Conservation (phyloP, 169 alveolate genomes). For the Amoebophrya sp. region DNA sequence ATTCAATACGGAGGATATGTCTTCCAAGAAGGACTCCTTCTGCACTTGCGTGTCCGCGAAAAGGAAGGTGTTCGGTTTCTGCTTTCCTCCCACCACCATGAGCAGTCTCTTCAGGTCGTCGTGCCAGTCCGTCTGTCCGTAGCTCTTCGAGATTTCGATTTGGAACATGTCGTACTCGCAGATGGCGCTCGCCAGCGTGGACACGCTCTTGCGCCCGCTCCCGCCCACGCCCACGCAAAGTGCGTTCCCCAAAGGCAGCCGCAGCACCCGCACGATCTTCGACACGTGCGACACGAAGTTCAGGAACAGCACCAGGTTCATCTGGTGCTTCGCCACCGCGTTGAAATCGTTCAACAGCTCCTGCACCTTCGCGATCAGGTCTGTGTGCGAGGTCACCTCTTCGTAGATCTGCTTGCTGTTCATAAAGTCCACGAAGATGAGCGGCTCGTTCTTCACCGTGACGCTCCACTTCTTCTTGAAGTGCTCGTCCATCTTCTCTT, state of each 20-base stretch:
- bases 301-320: constrained; percentile 70
- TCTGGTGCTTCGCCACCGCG: constrained; percentile 42
- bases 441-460: constrained; percentile 45
- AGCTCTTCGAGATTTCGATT: constrained; percentile 66
- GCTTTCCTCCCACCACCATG: constrained; percentile 68
- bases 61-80: constrained; percentile 65
- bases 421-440: constrained; percentile 40
- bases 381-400: constrained; percentile 43
- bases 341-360: constrained; percentile 59
- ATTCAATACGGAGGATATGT: constrained; percentile 52
- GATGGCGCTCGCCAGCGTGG: constrained; percentile 77
- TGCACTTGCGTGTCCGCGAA: constrained; percentile 86
- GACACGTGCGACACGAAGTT: constrained; percentile 76
- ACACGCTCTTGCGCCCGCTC: constrained; percentile 83
- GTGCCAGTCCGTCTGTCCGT: constrained; percentile 65
- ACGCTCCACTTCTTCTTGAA: constrained; percentile 43
- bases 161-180: constrained; percentile 62
- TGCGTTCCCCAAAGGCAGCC: constrained; percentile 85
- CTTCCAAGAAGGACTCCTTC: constrained; percentile 76
- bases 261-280: constrained; percentile 75
- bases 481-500: constrained; percentile 40
- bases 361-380: constrained; percentile 42
- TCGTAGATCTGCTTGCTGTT: constrained; percentile 34
- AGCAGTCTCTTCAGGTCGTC: constrained; percentile 74
- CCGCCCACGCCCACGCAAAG: constrained; percentile 94